Base-by-base conservation (phyloP, 257 asterid species). In the Capsicum pubescens region DNA sequence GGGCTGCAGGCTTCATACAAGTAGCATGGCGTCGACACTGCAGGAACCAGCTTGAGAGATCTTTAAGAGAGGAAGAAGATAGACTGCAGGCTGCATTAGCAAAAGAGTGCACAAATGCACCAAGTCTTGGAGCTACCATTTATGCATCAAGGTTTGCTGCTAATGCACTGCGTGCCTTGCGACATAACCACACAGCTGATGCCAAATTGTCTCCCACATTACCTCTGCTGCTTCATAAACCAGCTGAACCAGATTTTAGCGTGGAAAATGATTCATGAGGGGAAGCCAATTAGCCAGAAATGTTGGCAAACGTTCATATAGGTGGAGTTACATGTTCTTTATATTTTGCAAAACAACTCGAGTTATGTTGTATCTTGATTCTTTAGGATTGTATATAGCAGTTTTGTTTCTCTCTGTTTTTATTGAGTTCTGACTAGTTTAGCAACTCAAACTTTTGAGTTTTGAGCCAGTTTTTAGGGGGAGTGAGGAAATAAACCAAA, bases 1-100 rank as follows among this genome's bases (percentile, higher is more conserved):
- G 97, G 95, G 95, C 87, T 44, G 94, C 92, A 17, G 84, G 95
- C 82, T 91, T 89, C 60, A 92, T 93, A 84, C 98, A 93, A 85
- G 93, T 84, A 52, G 95, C 98, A 7, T 94, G 97, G 95, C 88
- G 92, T 9, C 78, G 93, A 58, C 84, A 89, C 66, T 84, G 86
- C 83, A 87, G 93, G 88, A 91, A 88, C 85, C 91, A 89, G 87
- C 83, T 89, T 0, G 93, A 88, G 84, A 88, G 81, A 82, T 82
- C 86, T 5, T 59, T 91, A 69, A 64, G 26, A 35, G 91, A 86
- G 56, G 94, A 91, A 84, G 94, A 92, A 83, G 87, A 90, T 44
- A 84, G 84, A 21, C 57, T 85, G 83, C 89, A 87, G 52, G 86
- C 58, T 48, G 89, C 88, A 57, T 81, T 87, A 52, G 81, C 68